A percentile compares a stretch with the other conserved stretches of the same genome.
phyloP scores from a whole-genome alignment of 495 filamentous ascomycete genomes.

The Trypethelium eluteriae region DNA sequence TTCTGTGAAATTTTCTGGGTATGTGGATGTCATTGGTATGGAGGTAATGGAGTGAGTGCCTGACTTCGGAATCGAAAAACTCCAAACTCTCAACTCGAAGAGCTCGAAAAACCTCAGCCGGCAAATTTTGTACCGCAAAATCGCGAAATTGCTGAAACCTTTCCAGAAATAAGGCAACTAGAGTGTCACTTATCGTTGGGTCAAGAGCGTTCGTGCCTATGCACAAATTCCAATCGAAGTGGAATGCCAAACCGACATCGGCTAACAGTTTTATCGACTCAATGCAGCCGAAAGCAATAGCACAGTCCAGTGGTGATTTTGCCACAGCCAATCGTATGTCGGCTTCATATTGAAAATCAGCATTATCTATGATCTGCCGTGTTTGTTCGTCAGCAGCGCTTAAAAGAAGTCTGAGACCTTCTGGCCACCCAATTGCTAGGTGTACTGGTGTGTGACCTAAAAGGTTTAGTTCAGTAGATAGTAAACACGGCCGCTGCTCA shows the following conservation, averaged over 20 bases:
- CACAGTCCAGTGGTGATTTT: constrained; percentile 3
- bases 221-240: not conserved
- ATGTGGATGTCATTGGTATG: not conserved
- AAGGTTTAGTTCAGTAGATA: not conserved
- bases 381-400: not conserved
- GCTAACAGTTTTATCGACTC: constrained; percentile 1
- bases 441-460: not conserved
- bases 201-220: constrained; percentile 1
- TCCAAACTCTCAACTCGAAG: not conserved
- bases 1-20: not conserved
- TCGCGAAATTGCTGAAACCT: not conserved
- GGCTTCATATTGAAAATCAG: no score
- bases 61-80: not conserved
- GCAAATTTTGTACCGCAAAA: not conserved
- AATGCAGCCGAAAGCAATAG: constrained; percentile 2
- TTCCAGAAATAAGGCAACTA: not conserved
- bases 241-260: not conserved
- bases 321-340: no score
- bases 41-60: not conserved
- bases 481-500: not conserved
- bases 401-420: not conserved
- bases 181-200: not conserved
- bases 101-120: not conserved
- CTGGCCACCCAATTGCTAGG: constrained; percentile 6
- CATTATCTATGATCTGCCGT: not conserved